phyloP scores from a whole-genome alignment of 139 green algal species.

The Bryopsis sp. region DNA sequence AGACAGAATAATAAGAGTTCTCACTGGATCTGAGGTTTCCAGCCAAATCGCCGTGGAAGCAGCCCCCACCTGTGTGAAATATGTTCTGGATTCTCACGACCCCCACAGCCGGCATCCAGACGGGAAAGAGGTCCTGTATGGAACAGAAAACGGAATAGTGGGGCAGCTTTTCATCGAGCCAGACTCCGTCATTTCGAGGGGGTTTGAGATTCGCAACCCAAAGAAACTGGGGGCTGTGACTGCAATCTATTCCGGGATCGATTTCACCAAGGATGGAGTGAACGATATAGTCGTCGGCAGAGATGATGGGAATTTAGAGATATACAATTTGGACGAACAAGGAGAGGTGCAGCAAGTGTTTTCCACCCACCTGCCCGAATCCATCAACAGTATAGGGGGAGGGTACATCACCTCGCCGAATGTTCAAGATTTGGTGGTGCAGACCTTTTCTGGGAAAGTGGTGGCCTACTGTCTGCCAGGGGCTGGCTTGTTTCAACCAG shows the following conservation, averaged over 20 bases:
- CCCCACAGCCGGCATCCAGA: conserved; percentile 18
- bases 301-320: conserved; percentile 60
- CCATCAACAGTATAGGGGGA: conserved; percentile 46
- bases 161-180: conserved; percentile 43
- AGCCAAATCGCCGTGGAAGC: conserved; percentile 40
- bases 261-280: conserved; percentile 55
- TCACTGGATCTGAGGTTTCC: conserved; percentile 17
- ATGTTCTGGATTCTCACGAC: conserved; percentile 39
- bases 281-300: conserved; percentile 58
- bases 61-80: conserved; percentile 36
- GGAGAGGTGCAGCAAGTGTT: conserved; percentile 40
- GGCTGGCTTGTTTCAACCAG: too few species aligned
- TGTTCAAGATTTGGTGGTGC: conserved; percentile 49
- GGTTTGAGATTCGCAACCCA: conserved; percentile 37
- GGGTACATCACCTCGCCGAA: conserved; percentile 46
- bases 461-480: conserved; percentile 27
- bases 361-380: conserved; percentile 36
- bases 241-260: conserved; percentile 45
- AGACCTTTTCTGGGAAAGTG: conserved; percentile 67
- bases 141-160: conserved; percentile 42
- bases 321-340: conserved; percentile 51
- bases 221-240: conserved; percentile 32
- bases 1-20: conserved; percentile 30
- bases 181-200: conserved; percentile 28
- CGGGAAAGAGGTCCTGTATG: conserved; percentile 58